These are phyloP conservation scores for Colletotrichum spinosum DNA, from an alignment of 2,329 filamentous ascomycete genomes.

Conservation along the genomic window DNA sequence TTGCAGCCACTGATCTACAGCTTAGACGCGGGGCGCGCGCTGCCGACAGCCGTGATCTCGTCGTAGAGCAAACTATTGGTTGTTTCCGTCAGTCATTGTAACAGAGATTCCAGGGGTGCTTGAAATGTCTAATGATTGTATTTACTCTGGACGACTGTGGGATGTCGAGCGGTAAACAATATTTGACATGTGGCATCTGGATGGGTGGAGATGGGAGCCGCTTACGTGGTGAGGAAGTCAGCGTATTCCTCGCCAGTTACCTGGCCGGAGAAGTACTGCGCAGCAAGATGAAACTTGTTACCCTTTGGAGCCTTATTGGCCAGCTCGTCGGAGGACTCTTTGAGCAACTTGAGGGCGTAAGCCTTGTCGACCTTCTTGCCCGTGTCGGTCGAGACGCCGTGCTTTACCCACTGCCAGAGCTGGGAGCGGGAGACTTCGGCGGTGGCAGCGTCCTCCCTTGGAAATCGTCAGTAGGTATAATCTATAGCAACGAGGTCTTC, in stretches of 20 bases:
- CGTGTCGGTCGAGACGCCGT: constrained; percentile 80
- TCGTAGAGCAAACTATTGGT: constrained; percentile 80
- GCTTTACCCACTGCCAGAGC: constrained; percentile 94
- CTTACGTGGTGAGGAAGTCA: constrained; percentile 90
- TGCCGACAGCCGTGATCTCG: constrained; percentile 82
- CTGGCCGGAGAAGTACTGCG: constrained; percentile 92
- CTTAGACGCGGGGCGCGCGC: constrained; percentile 71
- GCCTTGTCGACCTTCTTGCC: constrained; percentile 94
- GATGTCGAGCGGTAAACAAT: neutral
- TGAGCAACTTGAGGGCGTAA: constrained; percentile 86
- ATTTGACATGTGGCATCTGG: neutral
- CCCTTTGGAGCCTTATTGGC: constrained; percentile 81
- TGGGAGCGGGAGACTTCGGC: constrained; percentile 95
- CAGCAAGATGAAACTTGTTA: constrained; percentile 91
- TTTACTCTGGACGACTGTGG: neutral
- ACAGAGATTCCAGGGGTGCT: too few species aligned
- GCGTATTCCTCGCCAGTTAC: constrained; percentile 98
- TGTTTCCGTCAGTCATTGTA: too few species aligned
- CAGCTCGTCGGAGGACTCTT: constrained; percentile 85
- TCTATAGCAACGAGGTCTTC: neutral
- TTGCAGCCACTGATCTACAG: constrained; percentile 55
- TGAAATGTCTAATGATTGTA: too few species aligned
- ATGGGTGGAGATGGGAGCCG: constrained; percentile 35
- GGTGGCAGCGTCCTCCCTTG: constrained; percentile 90
- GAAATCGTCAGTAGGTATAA: constrained; percentile 27